Evolutionary conservation across 768 basidiomycete species (phyloP), one percentile per base, ranked within the genome.

Genomic region (Rhizopogon roseolus): DNA sequence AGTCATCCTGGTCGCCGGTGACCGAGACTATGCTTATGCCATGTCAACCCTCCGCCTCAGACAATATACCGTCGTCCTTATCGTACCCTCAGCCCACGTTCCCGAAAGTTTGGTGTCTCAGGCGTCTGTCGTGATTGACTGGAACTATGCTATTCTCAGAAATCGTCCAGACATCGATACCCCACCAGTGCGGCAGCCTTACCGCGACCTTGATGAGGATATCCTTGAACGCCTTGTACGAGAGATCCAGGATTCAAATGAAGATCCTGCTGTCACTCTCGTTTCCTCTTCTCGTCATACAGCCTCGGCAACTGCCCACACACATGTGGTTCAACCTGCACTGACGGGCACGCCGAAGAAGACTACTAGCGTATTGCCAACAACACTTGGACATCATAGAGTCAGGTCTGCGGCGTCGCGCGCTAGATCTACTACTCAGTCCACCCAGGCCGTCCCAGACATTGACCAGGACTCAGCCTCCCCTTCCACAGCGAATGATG

Each of bases 1-100:
- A 16, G 68, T 86, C 59, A 66, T 87, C 45, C 70, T 90, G 38
- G 82, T 89, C 59, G 77, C 85, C 0, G 83, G 81, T n/a, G 85
- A 89, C 64, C 75, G 83, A 42, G 85, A 87, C 63, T 81, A 85
- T 60, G 78, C 79, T 4, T 87, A 85, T 61, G 79, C 80, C n/a
- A 66, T 85, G 39, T 80, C 85, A 1, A 71, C 73, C 29, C 68
- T 88, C 44, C 77, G 80, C 37, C 72, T 81, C 49, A 76, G 83
- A 53, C 69, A 69, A 44, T 83, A 82, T 62, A 67, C 72, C 16
- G 75, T 86, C 37, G 67, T 85, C 41, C 57, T 86, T 19, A 66
- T 86, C 41, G 71, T 73, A 40, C 75, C 76, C 11, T 57, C 71
- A 2, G 56, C 70, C n/a, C 66, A 65, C 5, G 64, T 71, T 2